Percentiles rank a stretch among this genome's conserved stretches.
These are phyloP conservation scores for Cercospora zeae-maydis DNA, from an alignment of 2,329 filamentous ascomycete species.

Conservation along the genomic window DNA sequence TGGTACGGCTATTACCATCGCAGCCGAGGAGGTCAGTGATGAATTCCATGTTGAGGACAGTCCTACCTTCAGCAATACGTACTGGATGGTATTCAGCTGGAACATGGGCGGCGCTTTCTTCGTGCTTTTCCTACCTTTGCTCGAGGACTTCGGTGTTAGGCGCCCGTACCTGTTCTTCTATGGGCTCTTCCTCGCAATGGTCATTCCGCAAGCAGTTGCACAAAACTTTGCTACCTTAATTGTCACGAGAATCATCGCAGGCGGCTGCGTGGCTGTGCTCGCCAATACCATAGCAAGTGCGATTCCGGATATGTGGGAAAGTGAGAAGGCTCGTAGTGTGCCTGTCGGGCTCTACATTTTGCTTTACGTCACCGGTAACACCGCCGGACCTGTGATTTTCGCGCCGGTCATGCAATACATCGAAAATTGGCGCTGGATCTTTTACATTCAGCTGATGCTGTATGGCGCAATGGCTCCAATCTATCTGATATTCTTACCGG, in stretches of 20 bases:
- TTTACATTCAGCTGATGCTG: conserved; percentile 43
- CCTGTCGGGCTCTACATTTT: conserved; percentile 39
- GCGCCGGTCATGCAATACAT: conserved; percentile 34
- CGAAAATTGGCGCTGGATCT: conserved; percentile 39
- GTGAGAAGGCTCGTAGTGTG: conserved; percentile 32
- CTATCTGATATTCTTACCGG: conserved; percentile 42
- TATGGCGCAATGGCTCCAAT: conserved; percentile 44
- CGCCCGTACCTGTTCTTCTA: conserved; percentile 34
- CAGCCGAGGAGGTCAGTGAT: conserved; percentile 34
- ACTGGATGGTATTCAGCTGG: conserved; percentile 40
- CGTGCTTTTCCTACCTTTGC: conserved; percentile 38
- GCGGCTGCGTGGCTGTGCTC: conserved; percentile 37
- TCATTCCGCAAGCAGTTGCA: conserved; percentile 41
- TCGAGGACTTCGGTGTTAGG: conserved; percentile 39
- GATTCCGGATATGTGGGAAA: conserved; percentile 41
- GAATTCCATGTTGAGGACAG: conserved; percentile 37
- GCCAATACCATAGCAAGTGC: conserved; percentile 38
- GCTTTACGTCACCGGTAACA: conserved; percentile 36
- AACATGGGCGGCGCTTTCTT: conserved; percentile 38
- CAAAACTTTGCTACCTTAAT: conserved; percentile 40
- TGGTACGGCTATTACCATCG: conserved; percentile 39
- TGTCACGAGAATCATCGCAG: conserved; percentile 38
- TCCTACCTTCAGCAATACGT: conserved; percentile 38
- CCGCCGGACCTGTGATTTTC: conserved; percentile 38
- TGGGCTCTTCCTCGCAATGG: conserved; percentile 37